Evolutionary conservation across 2,329 filamentous ascomycete genomes (phyloP), one percentile per base, ranked within the genome.

Genomic region (Apiospora aurea): DNA sequence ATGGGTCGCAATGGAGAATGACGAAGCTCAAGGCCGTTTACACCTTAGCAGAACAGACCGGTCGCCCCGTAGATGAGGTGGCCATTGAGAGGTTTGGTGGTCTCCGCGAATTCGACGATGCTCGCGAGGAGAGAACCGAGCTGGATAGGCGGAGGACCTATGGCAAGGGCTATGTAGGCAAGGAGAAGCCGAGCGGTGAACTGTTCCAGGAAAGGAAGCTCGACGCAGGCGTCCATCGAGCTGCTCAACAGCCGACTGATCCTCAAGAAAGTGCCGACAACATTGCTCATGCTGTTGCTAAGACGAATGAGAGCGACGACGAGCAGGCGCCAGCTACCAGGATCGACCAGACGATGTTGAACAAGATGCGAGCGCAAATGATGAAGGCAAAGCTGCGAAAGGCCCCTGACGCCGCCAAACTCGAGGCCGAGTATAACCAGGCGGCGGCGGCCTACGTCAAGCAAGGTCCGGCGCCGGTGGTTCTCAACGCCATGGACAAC

Each of bases 1-100:
- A 89, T 8, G 96, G 96, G 0, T 96, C 95, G 18, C 90, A 94
- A 77, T 99, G 97, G 96, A 92, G 97, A 69, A 97, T 99, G 95
- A 97, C 93, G 7, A 98, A 95, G 81, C 89, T 99, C 44, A 95
- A 93, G 75, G 93, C 91, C 14, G 94, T 97, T 1, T 97, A 97
- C 81, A 89, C 90, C 38, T 88, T 92, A 70, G 94, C 95, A 0
- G 88, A 97, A 76, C 92, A 96, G 77, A 91, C 86, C 0, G 91
- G 91, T 0, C 87, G 87, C n/a, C 78, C 89, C 0, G 87, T 97
- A 0, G 96, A 98, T 8, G 94, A 97, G 0, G 86, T 98, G 68
- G 96, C 95, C 0, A 77, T 93, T 49, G 93, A 97, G 76, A 88
- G 94, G 16, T 98, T 93, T 78, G 96, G 95, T 1, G 91, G 90